Evolutionary conservation across 768 basidiomycete genomes (phyloP), one percentile per base, ranked within the genome.

Genomic region (Terana coerulea): DNA sequence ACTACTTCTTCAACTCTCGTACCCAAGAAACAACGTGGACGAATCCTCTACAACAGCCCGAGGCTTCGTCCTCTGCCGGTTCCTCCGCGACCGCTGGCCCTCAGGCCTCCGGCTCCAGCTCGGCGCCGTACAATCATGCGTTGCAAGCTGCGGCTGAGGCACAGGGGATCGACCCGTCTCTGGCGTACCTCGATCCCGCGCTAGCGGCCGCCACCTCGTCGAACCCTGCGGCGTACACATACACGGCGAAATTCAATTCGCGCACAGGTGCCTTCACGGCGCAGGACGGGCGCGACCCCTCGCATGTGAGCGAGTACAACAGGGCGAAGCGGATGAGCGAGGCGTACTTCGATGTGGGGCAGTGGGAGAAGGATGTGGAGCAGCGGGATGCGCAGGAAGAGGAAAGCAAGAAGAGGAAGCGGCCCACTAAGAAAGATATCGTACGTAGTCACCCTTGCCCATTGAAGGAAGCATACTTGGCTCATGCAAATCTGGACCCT

Each of bases 21-120:
- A 91, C 90, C 0, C 74, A 84, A 47, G 81, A 91, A 70, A 92
- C 90, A 15, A 92, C 90, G 2, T 92, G 91, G 91, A 70, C 72
- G 25, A 92, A 92, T 61, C 90, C 90, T 9, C 72, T 93, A 34
- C 71, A 79, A 37, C 68, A 55, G 15, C 52, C 59, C 22, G 36
- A 65, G 19, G 43, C 63, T 60, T 61, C 69, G 3, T 59, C 60
- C 36, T 17, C 54, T 55, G 46, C 59, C 63, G 29, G 58, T 67
- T 30, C 46, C 59, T 47, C 29, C 61, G 39, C 53, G 69, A 17
- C 55, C 31, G 59, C 69, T 39, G 55, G 67, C 1, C 43, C 59
- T 10, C 52, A 51, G 39, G 39, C 62, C 24, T 47, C 62, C 10
- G 17, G 57, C 22, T 48, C 58, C 37, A 25, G 50, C 9, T 34